phyloP scores from a whole-genome alignment of 2,329 filamentous ascomycete species.

The Rhynchosporium graminicola region DNA sequence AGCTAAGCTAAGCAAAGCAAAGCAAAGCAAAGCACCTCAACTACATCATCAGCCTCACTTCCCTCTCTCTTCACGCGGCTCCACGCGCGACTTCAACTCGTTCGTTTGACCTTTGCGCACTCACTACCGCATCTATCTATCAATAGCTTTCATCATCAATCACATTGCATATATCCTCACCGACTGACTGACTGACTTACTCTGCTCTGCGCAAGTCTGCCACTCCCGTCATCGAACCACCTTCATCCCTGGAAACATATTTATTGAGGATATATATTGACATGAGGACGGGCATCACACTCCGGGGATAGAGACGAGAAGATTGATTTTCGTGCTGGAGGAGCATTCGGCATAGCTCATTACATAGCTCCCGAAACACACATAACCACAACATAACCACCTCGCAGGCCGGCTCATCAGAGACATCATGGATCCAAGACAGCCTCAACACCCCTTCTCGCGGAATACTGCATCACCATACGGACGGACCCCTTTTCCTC shows the following conservation, averaged over 20 bases:
- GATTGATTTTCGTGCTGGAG: neutral
- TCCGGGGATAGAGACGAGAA: neutral
- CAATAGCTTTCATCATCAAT: too few relatives aligned
- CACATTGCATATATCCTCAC: too few relatives aligned
- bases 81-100: too few relatives aligned
- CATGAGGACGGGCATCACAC: neutral
- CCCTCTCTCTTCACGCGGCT: too few relatives aligned
- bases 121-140: too few relatives aligned
- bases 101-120: too few relatives aligned
- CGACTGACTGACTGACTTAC: neutral
- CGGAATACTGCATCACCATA: slow-evolving; percentile 41
- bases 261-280: slow-evolving; percentile 8
- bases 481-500: slow-evolving; percentile 37
- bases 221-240: slow-evolving; percentile 12
- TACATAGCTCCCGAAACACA: slow-evolving; percentile 8
- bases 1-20: too few relatives aligned
- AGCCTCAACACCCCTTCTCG: slow-evolving; percentile 38
- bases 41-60: too few relatives aligned
- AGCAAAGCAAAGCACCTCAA: too few relatives aligned
- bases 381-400: slow-evolving; percentile 5
- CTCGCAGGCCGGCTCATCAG: slow-evolving; percentile 11
- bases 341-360: neutral
- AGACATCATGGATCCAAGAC: slow-evolving; percentile 41
- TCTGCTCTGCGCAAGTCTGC: neutral
- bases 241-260: neutral